These are phyloP conservation scores for Raddia distichophylla DNA, from an alignment of 176 grass and related monocot species.

Conservation along the genomic window DNA sequence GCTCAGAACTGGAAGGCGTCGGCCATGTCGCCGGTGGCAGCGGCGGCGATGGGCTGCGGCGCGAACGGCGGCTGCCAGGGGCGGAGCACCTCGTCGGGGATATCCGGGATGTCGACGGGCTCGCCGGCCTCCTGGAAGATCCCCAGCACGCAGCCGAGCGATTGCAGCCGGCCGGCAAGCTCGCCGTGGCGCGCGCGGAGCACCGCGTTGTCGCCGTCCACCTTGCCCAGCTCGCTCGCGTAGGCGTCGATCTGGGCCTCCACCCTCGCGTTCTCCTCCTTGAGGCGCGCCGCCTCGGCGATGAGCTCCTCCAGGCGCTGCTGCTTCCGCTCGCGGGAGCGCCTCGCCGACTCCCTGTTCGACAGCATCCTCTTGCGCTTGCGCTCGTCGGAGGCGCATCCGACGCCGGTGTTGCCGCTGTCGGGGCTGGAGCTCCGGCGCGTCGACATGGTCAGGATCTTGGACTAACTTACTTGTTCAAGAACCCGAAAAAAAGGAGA, in stretches of 20 bases:
- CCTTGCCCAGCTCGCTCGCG: conserved; percentile 38
- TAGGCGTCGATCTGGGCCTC: conserved; percentile 40
- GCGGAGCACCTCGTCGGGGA: conserved; percentile 60
- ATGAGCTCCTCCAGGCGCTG: conserved; percentile 65
- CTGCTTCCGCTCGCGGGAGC: conserved; percentile 69
- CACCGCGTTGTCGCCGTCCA: conserved; percentile 64
- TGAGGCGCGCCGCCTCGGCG: conserved; percentile 49
- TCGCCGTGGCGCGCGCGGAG: conserved; percentile 59
- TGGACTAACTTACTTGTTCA: neutral
- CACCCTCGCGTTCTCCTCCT: conserved; percentile 49
- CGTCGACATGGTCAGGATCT: conserved; percentile 40
- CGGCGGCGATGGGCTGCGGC: conserved; percentile 37
- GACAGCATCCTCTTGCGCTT: conserved; percentile 89
- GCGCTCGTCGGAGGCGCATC: conserved; percentile 43
- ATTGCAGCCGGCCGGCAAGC: conserved; percentile 50
- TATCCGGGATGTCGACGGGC: conserved; percentile 65
- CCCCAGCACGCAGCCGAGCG: conserved; percentile 53
- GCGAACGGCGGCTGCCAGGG: conserved; percentile 66
- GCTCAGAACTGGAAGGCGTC: conserved; percentile 56
- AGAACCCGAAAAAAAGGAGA: neutral
- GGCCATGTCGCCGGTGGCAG: neutral
- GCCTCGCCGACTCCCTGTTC: conserved; percentile 73
- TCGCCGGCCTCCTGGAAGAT: conserved; percentile 61
- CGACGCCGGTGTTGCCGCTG: conserved; percentile 29
- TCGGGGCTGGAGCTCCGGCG: conserved; percentile 57